Evolutionary conservation across 352 stramenopile species (phyloP).

Genomic region (Globisporangium megalacanthum): DNA sequence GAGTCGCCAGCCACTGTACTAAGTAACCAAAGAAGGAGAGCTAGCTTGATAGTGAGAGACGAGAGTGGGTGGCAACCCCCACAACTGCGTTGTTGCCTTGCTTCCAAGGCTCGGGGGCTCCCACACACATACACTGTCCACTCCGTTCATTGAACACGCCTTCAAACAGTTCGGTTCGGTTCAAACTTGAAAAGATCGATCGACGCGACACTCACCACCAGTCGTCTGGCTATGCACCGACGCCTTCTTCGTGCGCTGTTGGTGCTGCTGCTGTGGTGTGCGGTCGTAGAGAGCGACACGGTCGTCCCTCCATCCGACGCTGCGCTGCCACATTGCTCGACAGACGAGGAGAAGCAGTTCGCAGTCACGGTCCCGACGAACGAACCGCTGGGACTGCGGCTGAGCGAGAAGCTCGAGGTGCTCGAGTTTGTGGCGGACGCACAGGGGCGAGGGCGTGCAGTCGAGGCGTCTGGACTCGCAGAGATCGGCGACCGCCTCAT

Average conservation of each 20-base stretch:
- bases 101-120: background rate
- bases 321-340: constrained; percentile 1
- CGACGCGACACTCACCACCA: background rate
- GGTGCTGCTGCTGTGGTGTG: background rate
- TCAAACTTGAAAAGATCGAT: background rate
- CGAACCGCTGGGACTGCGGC: constrained; percentile 48
- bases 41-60: background rate
- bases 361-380: constrained; percentile 28
- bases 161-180: too few relatives aligned
- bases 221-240: background rate
- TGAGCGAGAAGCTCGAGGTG: constrained; percentile 57
- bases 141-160: too few relatives aligned
- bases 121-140: background rate
- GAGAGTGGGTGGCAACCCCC: constrained; percentile 2
- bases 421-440: constrained; percentile 56
- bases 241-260: background rate
- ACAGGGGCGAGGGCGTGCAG: constrained; percentile 41
- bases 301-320: background rate
- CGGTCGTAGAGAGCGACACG: too few relatives aligned
- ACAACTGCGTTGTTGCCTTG: background rate
- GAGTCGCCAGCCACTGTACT: constrained; percentile 6
- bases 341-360: constrained; percentile 38
- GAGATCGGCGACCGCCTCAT: constrained; percentile 67
- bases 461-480: constrained; percentile 56
- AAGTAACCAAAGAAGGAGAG: background rate